These are phyloP conservation scores for Fusarium sp. DNA, from an alignment of 2,329 filamentous ascomycete genomes.

Conservation along the genomic window DNA sequence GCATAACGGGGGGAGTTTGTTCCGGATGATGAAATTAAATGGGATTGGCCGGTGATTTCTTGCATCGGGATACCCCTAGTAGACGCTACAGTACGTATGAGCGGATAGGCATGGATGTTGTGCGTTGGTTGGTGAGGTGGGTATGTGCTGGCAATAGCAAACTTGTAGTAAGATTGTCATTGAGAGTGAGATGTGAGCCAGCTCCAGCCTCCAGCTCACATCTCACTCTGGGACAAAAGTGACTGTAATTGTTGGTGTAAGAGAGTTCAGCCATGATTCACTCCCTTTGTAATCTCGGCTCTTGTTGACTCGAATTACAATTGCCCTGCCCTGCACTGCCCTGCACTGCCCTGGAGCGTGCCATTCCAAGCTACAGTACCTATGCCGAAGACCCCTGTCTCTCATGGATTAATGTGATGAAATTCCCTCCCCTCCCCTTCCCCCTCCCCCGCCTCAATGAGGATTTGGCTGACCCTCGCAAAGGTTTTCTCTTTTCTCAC, in stretches of 20 bases:
- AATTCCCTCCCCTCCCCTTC: background rate
- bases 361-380: no score
- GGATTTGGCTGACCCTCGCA: background rate
- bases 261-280: background rate
- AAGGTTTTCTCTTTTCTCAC: conserved; percentile 25
- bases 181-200: background rate
- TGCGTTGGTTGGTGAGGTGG: conserved; percentile 6
- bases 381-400: conserved; percentile 31
- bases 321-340: background rate
- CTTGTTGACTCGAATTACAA: conserved; percentile 1
- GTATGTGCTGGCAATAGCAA: conserved; percentile 1
- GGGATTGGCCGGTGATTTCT: conserved; percentile 17
- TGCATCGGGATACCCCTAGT: conserved; percentile 20
- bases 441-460: conserved; percentile 27
- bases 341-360: background rate
- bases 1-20: conserved; percentile 2
- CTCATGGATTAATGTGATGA: background rate
- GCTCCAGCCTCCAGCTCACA: no score
- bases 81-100: background rate
- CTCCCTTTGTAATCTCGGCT: background rate
- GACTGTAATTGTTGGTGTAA: background rate
- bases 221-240: background rate
- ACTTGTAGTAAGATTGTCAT: no score
- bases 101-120: conserved; percentile 5
- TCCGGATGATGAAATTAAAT: background rate